Evolutionary conservation across 805 yeast species (phyloP), one percentile per base, ranked within the genome.

Genomic region (Barnettozyma vustinii): DNA sequence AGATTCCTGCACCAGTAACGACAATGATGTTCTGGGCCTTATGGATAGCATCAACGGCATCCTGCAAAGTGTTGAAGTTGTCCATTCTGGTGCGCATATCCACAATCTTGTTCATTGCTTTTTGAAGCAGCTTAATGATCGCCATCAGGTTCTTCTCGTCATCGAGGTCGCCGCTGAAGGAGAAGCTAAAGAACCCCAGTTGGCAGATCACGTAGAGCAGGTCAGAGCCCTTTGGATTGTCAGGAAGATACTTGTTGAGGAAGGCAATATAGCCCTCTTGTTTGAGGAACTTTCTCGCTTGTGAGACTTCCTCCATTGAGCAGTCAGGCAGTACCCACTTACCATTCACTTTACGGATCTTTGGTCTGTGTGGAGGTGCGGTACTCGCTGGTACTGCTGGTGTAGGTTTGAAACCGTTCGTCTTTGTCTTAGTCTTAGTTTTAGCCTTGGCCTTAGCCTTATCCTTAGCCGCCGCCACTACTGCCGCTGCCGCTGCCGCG

Each of bases 1-100:
- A 86, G 47, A 90, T 88, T 21, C 97, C 97, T 0, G 97, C 97
- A 15, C 97, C 97, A 0, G 96, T 87, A 20, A 90, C 64, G 0
- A 90, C 90, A 50, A 91, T 59, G 10, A 90, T 74, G 37, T 79
- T 83, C 13, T 73, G 61, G 0, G 94, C 79, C 7, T 67, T 68
- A n/a, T 70, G 55, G 20, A 91, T 70, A 35, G 76, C 75, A 2
- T 69, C 71, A 2, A 79, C 65, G 2, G 84, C 79, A 51, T 82
- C 80, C 10, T 81, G 84, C 2, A 87, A 57, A 0, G 84, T 78
- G 46, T 72, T 66, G 55, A 85, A 79, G 46, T 71, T 64, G 2
- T 75, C 72, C 21, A 84, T 58, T 52, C 86, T 69, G 2, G 77
- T 67, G 51, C 95, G 74, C 48, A 80, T 75, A 37, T 71, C 64